These are phyloP conservation scores for Sarocladium strictum DNA, from an alignment of 2,329 filamentous ascomycete genomes.

Conservation along the genomic window DNA sequence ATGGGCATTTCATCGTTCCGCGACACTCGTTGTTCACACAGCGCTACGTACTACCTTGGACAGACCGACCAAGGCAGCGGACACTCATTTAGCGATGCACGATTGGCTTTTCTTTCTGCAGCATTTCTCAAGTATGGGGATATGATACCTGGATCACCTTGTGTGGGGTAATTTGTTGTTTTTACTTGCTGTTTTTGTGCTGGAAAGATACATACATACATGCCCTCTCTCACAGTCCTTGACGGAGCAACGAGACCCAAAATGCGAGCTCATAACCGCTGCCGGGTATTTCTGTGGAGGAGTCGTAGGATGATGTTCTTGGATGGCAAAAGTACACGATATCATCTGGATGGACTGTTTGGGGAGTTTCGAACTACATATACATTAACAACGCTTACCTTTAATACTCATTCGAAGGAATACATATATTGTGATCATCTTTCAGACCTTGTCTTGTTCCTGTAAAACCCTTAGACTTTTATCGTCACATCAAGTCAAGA, in stretches of 20 bases:
- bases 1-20: conserved; percentile 13
- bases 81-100: conserved; percentile 15
- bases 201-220: conserved; percentile 1
- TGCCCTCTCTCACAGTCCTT: neutral
- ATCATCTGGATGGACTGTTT: too few relatives aligned
- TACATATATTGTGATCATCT: too few relatives aligned
- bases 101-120: neutral
- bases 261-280: neutral
- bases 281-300: neutral
- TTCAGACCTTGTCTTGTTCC: too few relatives aligned
- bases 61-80: neutral
- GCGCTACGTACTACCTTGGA: too few relatives aligned
- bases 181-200: neutral
- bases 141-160: neutral
- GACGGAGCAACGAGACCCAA: neutral
- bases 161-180: neutral
- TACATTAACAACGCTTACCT: too few relatives aligned
- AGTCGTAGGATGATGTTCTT: neutral
- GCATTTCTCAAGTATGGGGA: neutral
- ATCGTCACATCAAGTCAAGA: too few relatives aligned
- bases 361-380: too few relatives aligned
- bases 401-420: too few relatives aligned
- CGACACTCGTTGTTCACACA: conserved; percentile 18
- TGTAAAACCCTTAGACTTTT: too few relatives aligned
- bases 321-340: too few relatives aligned